Evolutionary conservation across 2,329 filamentous ascomycete species (phyloP).

Genomic region (Fusarium lyarnte): DNA sequence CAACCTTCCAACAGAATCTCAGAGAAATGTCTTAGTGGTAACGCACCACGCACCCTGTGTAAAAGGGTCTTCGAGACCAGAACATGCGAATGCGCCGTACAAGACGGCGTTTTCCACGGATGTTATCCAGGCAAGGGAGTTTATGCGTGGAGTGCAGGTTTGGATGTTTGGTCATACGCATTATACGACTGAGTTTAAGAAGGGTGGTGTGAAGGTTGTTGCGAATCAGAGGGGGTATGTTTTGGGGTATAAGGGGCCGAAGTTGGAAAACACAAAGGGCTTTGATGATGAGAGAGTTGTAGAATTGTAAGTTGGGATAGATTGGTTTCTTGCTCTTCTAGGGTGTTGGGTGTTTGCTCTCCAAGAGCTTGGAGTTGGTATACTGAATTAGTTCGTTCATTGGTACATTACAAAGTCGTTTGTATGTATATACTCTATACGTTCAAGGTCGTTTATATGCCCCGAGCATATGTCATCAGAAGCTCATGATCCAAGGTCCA

Average conservation of each 20-base stretch:
- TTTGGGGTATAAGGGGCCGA: constrained; percentile 38
- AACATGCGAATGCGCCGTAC: constrained; percentile 58
- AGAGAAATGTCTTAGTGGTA: constrained; percentile 55
- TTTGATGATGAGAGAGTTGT: constrained; percentile 39
- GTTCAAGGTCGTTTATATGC: neutral
- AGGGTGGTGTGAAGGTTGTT: constrained; percentile 50
- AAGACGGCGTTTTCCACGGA: constrained; percentile 64
- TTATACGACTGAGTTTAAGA: constrained; percentile 51
- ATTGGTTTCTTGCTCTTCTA: neutral
- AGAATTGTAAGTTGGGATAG: constrained; percentile 22
- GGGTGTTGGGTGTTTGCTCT: neutral
- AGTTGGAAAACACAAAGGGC: constrained; percentile 37
- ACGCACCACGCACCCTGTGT: constrained; percentile 68
- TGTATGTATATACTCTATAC: neutral
- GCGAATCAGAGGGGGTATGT: constrained; percentile 59
- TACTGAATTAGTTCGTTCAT: neutral
- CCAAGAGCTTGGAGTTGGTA: neutral
- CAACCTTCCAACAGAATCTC: constrained; percentile 10
- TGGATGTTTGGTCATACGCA: constrained; percentile 64
- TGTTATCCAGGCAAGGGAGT: constrained; percentile 44
- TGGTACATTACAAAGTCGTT: neutral
- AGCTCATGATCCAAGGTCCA: neutral
- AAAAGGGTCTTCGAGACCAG: constrained; percentile 58
- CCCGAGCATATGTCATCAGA: neutral
- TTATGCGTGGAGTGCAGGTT: constrained; percentile 45